These are phyloP conservation scores for Fusarium continuum DNA, from an alignment of 2,329 filamentous ascomycete genomes.

Conservation along the genomic window DNA sequence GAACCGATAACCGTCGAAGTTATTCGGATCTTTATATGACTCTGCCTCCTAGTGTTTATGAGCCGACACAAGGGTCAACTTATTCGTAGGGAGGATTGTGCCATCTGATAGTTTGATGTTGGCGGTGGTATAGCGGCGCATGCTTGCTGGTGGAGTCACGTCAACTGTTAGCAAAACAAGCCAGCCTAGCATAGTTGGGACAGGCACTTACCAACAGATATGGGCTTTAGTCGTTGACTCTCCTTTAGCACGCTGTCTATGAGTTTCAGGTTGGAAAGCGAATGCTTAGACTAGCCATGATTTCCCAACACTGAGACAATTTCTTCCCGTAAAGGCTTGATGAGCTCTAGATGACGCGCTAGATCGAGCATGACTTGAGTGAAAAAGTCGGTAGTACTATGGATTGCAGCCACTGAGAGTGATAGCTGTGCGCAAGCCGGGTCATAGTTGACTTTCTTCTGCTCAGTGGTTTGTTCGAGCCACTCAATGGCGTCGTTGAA, in stretches of 20 bases:
- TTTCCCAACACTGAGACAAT: constrained; percentile 34
- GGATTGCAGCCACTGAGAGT: constrained; percentile 60
- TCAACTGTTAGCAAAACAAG: neutral
- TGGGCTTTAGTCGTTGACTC: constrained; percentile 57
- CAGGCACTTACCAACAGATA: constrained; percentile 43
- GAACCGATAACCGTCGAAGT: constrained; percentile 59
- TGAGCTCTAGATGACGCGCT: constrained; percentile 51
- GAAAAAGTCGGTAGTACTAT: constrained; percentile 57
- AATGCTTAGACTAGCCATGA: constrained; percentile 52
- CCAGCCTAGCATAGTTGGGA: accelerated
- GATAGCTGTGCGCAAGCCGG: constrained; percentile 24
- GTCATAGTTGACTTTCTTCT: constrained; percentile 49
- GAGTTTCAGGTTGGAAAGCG: constrained; percentile 55
- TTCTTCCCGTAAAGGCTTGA: constrained; percentile 55
- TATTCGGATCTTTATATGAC: constrained; percentile 9
- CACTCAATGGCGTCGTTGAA: constrained; percentile 61
- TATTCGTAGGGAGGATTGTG: constrained; percentile 5
- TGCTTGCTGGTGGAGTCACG: neutral
- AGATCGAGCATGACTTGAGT: constrained; percentile 42
- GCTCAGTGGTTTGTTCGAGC: too few relatives aligned
- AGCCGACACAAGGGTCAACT: too few relatives aligned
- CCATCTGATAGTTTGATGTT: neutral
- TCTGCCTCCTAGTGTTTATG: too few relatives aligned
- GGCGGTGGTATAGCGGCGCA: too few relatives aligned
- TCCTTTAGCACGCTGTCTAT: constrained; percentile 62